Conservation (phyloP, 2,329 filamentous ascomycete species). For the Apiospora koreana region DNA sequence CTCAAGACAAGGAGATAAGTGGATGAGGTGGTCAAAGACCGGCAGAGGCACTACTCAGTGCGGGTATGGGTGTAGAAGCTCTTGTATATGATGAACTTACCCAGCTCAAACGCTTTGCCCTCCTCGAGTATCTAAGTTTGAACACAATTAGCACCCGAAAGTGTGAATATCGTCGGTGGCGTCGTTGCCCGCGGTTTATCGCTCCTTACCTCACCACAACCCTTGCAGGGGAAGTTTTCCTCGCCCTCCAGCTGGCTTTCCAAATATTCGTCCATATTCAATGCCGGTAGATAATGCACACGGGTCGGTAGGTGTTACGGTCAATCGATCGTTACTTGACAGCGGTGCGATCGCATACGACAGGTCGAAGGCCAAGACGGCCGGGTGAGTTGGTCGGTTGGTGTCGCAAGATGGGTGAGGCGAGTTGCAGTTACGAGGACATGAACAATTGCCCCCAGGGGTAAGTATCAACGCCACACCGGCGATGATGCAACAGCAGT, state of each 20-base stretch:
- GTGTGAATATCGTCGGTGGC: constrained; percentile 15
- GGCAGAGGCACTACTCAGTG: background rate
- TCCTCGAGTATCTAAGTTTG: constrained; percentile 84
- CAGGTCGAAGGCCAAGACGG: background rate
- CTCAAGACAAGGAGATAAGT: background rate
- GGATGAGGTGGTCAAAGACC: constrained; percentile 3
- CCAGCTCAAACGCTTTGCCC: constrained; percentile 96
- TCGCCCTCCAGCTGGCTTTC: constrained; percentile 73
- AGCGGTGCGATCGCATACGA: constrained; percentile 2
- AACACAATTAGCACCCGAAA: constrained; percentile 24
- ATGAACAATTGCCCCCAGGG: constrained; percentile 10
- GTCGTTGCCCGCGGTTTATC: constrained; percentile 20
- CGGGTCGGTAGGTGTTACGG: background rate
- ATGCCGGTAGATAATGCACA: background rate
- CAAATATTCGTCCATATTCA: constrained; percentile 60
- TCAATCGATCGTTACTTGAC: constrained; percentile 4
- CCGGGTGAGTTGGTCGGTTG: constrained; percentile 2
- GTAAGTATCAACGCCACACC: constrained; percentile 5
- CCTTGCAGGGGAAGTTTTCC: constrained; percentile 87
- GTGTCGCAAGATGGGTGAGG: background rate
- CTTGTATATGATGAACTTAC: constrained; percentile 53
- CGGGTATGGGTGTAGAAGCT: constrained; percentile 2
- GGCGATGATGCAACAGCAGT: constrained; percentile 9
- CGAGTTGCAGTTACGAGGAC: background rate
- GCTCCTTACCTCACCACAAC: constrained; percentile 80